Percentiles rank a stretch among this genome's conserved stretches.
Conservation (phyloP, 441 rosid species). For the Gossypium trilobum region DNA sequence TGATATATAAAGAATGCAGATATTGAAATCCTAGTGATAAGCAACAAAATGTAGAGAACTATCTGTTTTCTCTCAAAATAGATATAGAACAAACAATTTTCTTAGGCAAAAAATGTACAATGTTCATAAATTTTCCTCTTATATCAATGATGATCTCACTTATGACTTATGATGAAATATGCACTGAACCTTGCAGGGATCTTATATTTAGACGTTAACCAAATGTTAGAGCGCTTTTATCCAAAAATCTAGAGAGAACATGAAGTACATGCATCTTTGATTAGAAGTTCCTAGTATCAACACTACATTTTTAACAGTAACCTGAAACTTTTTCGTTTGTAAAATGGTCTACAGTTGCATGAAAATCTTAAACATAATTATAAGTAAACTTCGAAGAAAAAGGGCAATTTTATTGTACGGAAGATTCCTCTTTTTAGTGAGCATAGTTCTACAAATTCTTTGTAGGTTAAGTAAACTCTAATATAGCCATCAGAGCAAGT, state of each 20-base stretch:
- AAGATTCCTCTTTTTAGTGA: background rate
- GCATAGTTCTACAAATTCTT: background rate
- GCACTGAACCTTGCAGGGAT: background rate
- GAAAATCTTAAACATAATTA: background rate
- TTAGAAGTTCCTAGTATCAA: background rate
- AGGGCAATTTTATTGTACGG: background rate
- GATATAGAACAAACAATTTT: background rate
- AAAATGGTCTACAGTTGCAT: background rate
- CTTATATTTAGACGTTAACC: background rate
- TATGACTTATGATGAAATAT: background rate
- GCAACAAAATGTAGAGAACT: background rate
- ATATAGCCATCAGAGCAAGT: background rate
- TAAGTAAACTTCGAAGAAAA: background rate
- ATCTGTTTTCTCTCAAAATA: background rate
- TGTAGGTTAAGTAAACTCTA: conserved; percentile 5
- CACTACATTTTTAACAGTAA: background rate
- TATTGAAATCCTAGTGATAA: background rate
- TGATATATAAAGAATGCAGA: background rate
- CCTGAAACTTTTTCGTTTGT: background rate
- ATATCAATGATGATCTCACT: background rate
- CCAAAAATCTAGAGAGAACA: background rate
- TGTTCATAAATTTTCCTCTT: background rate
- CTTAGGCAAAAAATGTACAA: background rate
- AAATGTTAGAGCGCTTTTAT: background rate
- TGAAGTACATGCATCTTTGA: background rate